Base-by-base conservation (phyloP, 495 filamentous ascomycete genomes). In the Parathielavia hyrcaniae region DNA sequence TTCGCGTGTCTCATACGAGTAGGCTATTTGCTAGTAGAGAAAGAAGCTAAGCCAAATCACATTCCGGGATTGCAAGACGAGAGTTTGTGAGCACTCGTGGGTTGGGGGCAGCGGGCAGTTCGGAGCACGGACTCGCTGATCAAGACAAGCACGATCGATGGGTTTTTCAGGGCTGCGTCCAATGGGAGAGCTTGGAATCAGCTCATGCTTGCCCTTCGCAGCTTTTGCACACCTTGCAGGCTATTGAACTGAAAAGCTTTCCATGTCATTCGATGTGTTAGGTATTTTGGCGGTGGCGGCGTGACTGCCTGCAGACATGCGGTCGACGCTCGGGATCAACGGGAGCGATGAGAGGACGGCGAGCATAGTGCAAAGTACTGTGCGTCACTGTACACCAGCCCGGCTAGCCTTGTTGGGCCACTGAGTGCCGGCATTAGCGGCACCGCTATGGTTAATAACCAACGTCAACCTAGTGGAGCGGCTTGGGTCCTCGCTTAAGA, bases 181-280 rank as follows among this genome's bases (percentile, higher is more conserved):
- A 53, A 53, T 53, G 17, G 50, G 50, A 53, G 38, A 53, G 50
- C 50, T 53, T 26, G 50, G 38, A 53, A n/a, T n/a, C n/a, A n/a
- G 50, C 50, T 53, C n/a, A 20, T 14, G 20, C 19, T n/a, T n/a
- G n/a, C 41, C n/a, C 30, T 52, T 5, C 22, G 20, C 7, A n/a
- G n/a, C n/a, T n/a, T 14, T 40, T 20, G 13, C 34, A 35, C 14
- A 38, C 20, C 32, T 19, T 51, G n/a, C 34, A n/a, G n/a, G n/a
- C n/a, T n/a, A n/a, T n/a, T n/a, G n/a, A 7, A 39, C 49, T 23
- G 20, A 30, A 20, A 51, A 23, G 50, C 36, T 22, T 53, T 40
- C 34, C 32, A 8, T 14, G 19, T 46, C 44, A 26, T 22, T 22
- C 13, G n/a, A 12, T 20, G 14, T 11, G 10, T 26, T 26, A 14